Conservation (phyloP, 2,329 filamentous ascomycete species). For the Hypomyces rosellus region DNA sequence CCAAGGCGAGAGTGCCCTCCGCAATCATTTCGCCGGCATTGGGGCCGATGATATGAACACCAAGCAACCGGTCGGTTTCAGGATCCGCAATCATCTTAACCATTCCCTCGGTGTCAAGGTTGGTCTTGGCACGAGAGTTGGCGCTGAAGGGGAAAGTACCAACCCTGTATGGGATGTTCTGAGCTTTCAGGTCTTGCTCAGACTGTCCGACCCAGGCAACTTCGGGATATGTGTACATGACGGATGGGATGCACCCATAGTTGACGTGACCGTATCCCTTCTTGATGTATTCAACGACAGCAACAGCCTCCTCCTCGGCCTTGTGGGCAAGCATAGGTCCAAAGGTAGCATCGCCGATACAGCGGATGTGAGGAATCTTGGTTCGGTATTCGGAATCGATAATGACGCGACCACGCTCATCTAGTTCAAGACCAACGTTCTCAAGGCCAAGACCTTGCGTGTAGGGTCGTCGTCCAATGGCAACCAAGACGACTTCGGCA, state of each 20-base stretch:
- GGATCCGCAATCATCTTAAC: constrained; percentile 97
- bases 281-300: constrained; percentile 92
- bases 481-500: constrained; percentile 90
- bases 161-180: constrained; percentile 84
- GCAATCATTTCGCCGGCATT: constrained; percentile 99
- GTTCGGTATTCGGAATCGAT: constrained; percentile 99
- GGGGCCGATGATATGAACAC: constrained; percentile 92
- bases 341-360: constrained; percentile 93
- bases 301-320: constrained; percentile 95
- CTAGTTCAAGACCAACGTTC: constrained; percentile 85
- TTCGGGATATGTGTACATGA: constrained; percentile 99
- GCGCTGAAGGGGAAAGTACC: constrained; percentile 96
- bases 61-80: constrained; percentile 91
- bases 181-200: constrained; percentile 89
- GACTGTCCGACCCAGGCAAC: constrained; percentile 98
- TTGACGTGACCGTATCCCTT: constrained; percentile 98
- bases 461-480: constrained; percentile 94
- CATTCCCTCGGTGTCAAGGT: constrained; percentile 88
- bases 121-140: constrained; percentile 98
- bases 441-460: constrained; percentile 87
- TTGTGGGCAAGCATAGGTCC: constrained; percentile 99
- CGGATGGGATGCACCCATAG: constrained; percentile 93
- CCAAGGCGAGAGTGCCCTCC: constrained; percentile 87
- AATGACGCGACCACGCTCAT: constrained; percentile 89
- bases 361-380: constrained; percentile 93